A percentile compares a stretch with the other conserved stretches of the same genome.
phyloP scores from a whole-genome alignment of 108 stramenopile species.

The Epipyxis sp. region DNA sequence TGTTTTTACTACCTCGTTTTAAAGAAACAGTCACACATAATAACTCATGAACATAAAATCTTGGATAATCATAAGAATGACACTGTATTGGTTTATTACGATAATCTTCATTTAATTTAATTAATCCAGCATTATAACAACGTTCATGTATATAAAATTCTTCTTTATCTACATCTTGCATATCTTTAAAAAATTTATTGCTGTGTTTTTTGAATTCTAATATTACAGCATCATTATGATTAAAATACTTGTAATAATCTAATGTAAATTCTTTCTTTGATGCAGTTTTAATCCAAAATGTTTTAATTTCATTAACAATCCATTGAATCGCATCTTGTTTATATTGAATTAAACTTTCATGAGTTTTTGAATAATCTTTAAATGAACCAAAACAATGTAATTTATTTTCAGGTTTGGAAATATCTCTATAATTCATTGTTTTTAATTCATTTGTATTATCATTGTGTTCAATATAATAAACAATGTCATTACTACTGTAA shows the following conservation, averaged over 20 bases:
- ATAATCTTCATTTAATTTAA: conserved; percentile 4
- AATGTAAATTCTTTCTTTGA: neutral
- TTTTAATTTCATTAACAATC: neutral
- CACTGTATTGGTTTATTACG: neutral
- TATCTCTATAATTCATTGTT: neutral
- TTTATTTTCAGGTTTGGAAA: neutral
- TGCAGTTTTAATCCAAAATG: neutral
- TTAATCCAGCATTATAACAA: conserved; percentile 6
- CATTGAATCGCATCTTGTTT: neutral
- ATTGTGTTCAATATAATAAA: neutral
- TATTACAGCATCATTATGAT: conserved; percentile 10
- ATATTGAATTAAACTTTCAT: neutral
- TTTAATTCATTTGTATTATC: neutral
- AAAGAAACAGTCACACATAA: neutral
- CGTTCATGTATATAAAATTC: conserved; percentile 2
- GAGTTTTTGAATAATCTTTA: conserved; percentile 1
- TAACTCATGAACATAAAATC: neutral
- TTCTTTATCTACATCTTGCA: neutral
- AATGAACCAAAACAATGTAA: neutral
- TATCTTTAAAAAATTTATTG: neutral
- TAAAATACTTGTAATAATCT: neutral
- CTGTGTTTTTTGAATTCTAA: neutral
- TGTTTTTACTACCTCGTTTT: neutral
- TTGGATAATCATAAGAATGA: neutral
- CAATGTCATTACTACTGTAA: neutral